A percentile compares a stretch with the other conserved stretches of the same genome.
Conservation (phyloP, 192 early-diverging fungal species). For the Backusella mclennaniae region DNA sequence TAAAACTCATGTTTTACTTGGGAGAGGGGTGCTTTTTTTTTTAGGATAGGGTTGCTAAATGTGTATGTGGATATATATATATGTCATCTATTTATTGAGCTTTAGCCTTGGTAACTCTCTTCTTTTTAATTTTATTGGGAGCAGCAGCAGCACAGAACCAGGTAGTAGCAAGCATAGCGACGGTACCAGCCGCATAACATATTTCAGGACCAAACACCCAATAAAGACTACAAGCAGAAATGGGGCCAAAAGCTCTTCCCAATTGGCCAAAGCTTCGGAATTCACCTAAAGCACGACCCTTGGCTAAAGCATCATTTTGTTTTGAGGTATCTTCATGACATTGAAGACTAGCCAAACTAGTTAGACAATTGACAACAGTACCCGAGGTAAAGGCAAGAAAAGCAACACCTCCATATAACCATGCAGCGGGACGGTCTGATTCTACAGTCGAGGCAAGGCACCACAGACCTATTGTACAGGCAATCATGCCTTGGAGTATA, state of each 20-base stretch:
- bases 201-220: conserved; percentile 71
- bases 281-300: conserved; percentile 76
- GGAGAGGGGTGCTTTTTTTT: background rate
- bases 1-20: background rate
- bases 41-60: background rate
- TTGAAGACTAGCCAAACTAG: conserved; percentile 66
- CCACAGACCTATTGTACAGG: conserved; percentile 63
- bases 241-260: conserved; percentile 84
- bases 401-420: conserved; percentile 63
- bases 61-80: background rate
- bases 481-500: conserved; percentile 75
- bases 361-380: conserved; percentile 93
- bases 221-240: conserved; percentile 84
- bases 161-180: conserved; percentile 38
- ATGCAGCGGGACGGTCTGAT: background rate
- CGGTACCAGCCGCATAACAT: conserved; percentile 61
- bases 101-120: background rate
- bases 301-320: conserved; percentile 36
- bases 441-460: conserved; percentile 46
- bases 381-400: conserved; percentile 90
- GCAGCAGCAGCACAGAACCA: background rate
- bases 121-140: background rate
- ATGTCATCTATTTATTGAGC: background rate
- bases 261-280: conserved; percentile 91
- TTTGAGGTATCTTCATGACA: conserved; percentile 39